Conservation (phyloP, 1,139 yeast species). For the Pichia sp. region DNA sequence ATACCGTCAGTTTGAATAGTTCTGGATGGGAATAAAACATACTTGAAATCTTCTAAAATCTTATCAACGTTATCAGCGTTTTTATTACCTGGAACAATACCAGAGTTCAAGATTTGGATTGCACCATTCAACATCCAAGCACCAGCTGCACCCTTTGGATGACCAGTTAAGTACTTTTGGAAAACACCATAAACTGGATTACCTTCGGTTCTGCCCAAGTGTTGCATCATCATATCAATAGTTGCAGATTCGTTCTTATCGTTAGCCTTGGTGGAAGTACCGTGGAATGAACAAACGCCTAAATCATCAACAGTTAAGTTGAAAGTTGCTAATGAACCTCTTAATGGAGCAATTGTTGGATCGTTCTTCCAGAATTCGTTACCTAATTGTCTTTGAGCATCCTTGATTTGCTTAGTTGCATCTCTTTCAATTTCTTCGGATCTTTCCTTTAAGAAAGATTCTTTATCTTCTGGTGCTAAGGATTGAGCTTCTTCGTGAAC, state of each 20-base stretch:
- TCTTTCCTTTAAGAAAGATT: conserved; percentile 64
- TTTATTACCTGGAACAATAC: conserved; percentile 97
- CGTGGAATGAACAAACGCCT: conserved; percentile 98
- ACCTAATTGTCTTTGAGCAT: conserved; percentile 93
- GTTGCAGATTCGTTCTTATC: conserved; percentile 97
- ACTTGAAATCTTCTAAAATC: conserved; percentile 71
- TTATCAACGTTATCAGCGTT: conserved; percentile 96
- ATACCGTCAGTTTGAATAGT: conserved; percentile 92
- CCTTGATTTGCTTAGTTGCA: conserved; percentile 75
- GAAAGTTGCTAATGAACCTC: conserved; percentile 94
- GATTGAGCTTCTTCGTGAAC: conserved; percentile 55
- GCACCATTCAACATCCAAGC: conserved; percentile 99
- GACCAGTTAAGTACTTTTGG: conserved; percentile 99
- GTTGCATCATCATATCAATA: conserved; percentile 84
- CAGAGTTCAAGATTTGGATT: conserved; percentile 83
- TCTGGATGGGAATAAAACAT: conserved; percentile 90
- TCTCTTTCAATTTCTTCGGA: conserved; percentile 82
- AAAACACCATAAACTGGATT: conserved; percentile 96
- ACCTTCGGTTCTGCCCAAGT: conserved; percentile 95
- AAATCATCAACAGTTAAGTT: conserved; percentile 90
- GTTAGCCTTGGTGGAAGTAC: conserved; percentile 96
- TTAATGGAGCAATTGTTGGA: conserved; percentile 91
- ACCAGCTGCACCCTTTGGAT: conserved; percentile 99
- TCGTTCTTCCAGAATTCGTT: conserved; percentile 87
- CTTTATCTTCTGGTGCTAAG: conserved; percentile 33